Evolutionary conservation across 768 basidiomycete species (phyloP), one percentile per base, ranked within the genome.

Genomic region (Lactarius psammicola): DNA sequence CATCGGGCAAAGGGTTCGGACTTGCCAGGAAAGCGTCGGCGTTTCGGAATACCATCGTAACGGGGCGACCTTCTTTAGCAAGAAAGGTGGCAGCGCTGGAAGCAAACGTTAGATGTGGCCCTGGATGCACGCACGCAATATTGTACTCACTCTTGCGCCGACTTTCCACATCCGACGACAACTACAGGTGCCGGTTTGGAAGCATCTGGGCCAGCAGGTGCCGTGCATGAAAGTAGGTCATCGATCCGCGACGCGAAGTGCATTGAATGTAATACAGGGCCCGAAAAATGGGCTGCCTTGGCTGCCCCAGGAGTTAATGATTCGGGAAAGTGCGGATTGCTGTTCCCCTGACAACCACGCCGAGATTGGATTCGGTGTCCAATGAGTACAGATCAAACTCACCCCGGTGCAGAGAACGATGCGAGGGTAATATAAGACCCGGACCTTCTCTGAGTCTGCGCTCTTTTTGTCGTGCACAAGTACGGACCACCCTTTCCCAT

Each of bases 131-230:
- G 13, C 8, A 23, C 2, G 18, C 56, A 60, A 44, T 20, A n/a
- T 56, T 15, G 36, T 3, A 17, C 76, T 9, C 49, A 80, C 80
- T 89, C 88, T 76, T 85, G 84, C 0, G 85, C 85, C 4, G 87
- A 89, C 71, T 84, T 88, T 4, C 87, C 87, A 26, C 87, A 84
- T 3, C 88, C 88, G 2, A 88, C 74, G 1, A 89, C 76, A 0
- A 87, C 76, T 8, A 83, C n/a, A n/a, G n/a, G n/a, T n/a, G n/a
- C 74, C 15, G 60, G 59, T 5, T 71, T 55, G 10, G 64, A 62
- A 18, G 70, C 70, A 7, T 62, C 42, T 2, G 31, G 4, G n/a
- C 56, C 56, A 36, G 40, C 31, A n/a, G 49, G 36, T 18, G n/a
- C 64, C 44, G 68, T 74, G 61, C 55, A 74, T 3, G 56, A 57